Evolutionary conservation across 169 alveolate species (phyloP), one percentile per base, ranked within the genome.

Genomic region (Cryptosporidium meleagridis): DNA sequence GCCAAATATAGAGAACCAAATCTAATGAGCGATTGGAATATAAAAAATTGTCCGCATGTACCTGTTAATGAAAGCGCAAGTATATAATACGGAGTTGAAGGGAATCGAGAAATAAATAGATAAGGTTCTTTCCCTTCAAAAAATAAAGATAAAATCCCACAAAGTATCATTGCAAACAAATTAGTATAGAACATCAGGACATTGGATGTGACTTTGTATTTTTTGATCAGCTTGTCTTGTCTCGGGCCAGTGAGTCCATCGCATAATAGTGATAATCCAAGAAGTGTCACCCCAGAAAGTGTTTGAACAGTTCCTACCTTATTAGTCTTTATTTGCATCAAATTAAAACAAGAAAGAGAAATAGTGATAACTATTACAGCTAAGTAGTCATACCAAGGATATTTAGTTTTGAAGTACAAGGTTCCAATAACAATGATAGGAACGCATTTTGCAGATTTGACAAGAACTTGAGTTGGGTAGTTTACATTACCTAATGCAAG

Each of bases 161-260:
- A 80, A 62, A 93, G 44, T 2, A 95, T 84, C 45, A 93, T 86
- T 5, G 97, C 96, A 73, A 95, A 94, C 33, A 92, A 65, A 89
- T 96, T 96, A 33, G 95, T 94, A 39, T 92, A 85, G 86, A 96
- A 95, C 96, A 96, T 96, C 68, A 95, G 85, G 70, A 91, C 58
- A 58, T 91, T 75, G n/a, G 98, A 94, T 52, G 94, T 75, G 26
- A 96, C 92, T 53, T 95, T 94, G 58, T 92, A 92, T 80, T 92
- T 91, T 23, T 95, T 85, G 29, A 94, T 89, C 75, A 96, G 91
- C 72, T 94, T 92, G 75, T 96, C 98, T 94, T 96, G 98, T 39
- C 96, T 89, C 12, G 98, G 98, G 21, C 98, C 98, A 6, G 97
- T 96, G 48, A 95, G 72, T 7, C 97, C 97, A 70, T 96, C 98